These are phyloP conservation scores for Tuber microsphaerosporum DNA, from an alignment of 495 filamentous ascomycete species.

Conservation along the genomic window DNA sequence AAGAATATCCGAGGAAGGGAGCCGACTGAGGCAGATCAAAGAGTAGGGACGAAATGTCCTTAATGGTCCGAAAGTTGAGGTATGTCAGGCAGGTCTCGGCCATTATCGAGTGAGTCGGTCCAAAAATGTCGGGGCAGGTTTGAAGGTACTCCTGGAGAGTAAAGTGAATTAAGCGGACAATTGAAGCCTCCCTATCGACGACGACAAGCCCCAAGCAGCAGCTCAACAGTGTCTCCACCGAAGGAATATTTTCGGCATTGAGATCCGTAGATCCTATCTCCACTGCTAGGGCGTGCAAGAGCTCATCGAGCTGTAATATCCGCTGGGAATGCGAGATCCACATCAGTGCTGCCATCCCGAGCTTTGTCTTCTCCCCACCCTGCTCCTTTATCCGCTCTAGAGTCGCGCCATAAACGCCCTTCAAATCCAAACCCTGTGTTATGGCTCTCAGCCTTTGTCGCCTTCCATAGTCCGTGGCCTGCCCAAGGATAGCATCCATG, in stretches of 20 bases:
- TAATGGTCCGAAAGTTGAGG: background rate
- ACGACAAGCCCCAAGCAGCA: too few species aligned
- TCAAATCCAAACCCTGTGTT: background rate
- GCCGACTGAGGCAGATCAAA: too few species aligned
- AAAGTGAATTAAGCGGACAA: background rate
- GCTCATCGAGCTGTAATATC: background rate
- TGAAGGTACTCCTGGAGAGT: background rate
- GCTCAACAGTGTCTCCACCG: too few species aligned
- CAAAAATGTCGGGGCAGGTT: background rate
- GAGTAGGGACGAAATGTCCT: background rate
- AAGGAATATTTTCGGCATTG: too few species aligned
- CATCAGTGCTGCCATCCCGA: background rate
- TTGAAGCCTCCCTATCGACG: too few species aligned
- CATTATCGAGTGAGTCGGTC: background rate
- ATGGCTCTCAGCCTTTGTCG: background rate
- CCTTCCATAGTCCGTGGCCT: background rate
- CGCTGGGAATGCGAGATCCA: background rate
- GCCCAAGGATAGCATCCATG: background rate
- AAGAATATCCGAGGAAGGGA: too few species aligned
- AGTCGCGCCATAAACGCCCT: background rate
- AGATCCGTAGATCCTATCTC: too few species aligned
- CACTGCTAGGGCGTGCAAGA: background rate
- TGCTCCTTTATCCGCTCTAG: background rate
- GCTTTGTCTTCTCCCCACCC: background rate
- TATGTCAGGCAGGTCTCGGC: background rate